Evolutionary conservation across 2,329 filamentous ascomycete genomes (phyloP), one percentile per base, ranked within the genome.

Genomic region (Ophiosphaerella korrae): DNA sequence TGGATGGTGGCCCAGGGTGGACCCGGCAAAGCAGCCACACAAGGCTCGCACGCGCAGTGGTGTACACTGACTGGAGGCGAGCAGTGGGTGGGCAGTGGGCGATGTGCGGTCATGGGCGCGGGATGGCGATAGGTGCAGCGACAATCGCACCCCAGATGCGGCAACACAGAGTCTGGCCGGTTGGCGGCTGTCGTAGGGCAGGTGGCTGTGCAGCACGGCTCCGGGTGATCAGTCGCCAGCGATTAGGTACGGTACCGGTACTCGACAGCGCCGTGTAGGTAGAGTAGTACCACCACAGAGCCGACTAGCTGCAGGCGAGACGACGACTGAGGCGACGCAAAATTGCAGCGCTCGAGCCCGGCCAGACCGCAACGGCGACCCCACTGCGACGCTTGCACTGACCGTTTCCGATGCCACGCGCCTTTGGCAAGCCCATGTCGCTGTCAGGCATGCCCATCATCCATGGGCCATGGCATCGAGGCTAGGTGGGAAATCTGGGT

Each of bases 181-280:
- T 50, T 58, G 56, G 60, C 50, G 50, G 50, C 54, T 58, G 57
- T 59, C 60, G 67, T 66, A 70, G 62, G 67, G 67, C 59, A 48
- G 32, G 69, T 72, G 69, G 69, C 69, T 71, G 69, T 72, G 69
- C 69, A 66, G 26, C 50, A 52, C 52, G 55, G 57, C 48, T 48
- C 44, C 59, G 60, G 53, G 41, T 52, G 55, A 60, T 59, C 63
- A 50, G 43, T 50, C 23, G 18, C 18, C 18, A 21, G 2, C 18
- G 18, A 21, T 21, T 21, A 21, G 18, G 18, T 21, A 21, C 18
- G 18, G 18, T 21, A 21, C 18, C 18, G 18, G 18, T 21, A 21
- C 18, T 21, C 18, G 18, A 21, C 18, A 21, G 18, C 18, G 18
- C 18, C 3, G 18, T 21, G 18, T 21, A 21, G 18, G 18, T 21